phyloP scores from a whole-genome alignment of 2,329 filamentous ascomycete species.

The Trichophyton equinum region DNA sequence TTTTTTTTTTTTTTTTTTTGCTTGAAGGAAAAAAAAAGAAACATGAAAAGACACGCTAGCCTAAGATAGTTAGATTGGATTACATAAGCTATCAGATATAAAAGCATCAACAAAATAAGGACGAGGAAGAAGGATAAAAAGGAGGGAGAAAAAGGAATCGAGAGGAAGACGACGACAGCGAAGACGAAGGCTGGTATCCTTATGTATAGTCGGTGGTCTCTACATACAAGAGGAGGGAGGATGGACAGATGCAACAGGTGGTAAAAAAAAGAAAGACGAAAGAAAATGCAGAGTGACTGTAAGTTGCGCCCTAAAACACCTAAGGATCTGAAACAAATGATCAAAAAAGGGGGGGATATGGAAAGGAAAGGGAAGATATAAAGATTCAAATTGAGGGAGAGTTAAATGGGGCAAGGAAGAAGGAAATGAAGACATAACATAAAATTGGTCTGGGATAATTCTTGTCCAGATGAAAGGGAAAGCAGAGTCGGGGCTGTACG shows the following conservation, averaged over 20 bases:
- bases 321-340: background rate
- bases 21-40: conserved; percentile 1
- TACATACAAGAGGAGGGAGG: background rate
- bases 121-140: no score
- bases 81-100: background rate
- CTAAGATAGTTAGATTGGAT: background rate
- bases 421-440: background rate
- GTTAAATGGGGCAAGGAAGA: background rate
- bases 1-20: background rate
- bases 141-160: no score
- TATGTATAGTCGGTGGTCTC: background rate
- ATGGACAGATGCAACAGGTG: background rate
- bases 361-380: background rate
- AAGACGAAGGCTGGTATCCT: background rate
- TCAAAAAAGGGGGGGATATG: background rate
- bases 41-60: background rate
- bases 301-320: conserved; percentile 4
- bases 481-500: background rate
- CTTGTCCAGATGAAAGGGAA: background rate
- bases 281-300: background rate
- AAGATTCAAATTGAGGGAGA: background rate
- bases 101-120: background rate
- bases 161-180: background rate
- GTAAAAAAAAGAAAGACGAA: background rate
- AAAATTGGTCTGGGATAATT: background rate